A percentile compares a stretch with the other conserved stretches of the same genome.
These are phyloP conservation scores for Chaetomium fimeti DNA, from an alignment of 495 filamentous ascomycete genomes.

Conservation along the genomic window DNA sequence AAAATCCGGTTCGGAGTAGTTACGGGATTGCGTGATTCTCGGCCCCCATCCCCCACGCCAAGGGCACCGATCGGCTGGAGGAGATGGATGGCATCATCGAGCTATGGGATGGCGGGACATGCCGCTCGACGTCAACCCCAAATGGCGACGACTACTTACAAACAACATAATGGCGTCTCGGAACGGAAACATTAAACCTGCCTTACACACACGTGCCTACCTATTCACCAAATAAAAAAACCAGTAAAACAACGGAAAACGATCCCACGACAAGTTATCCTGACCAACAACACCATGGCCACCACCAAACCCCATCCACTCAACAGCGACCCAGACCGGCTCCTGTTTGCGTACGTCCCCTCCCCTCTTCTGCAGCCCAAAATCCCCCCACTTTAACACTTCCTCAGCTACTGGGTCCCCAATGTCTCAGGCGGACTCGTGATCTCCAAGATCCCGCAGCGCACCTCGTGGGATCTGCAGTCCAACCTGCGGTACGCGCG, in stretches of 20 bases:
- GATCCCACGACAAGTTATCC: not conserved
- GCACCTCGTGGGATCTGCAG: not conserved
- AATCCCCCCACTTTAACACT: no score
- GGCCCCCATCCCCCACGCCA: constrained; percentile 28
- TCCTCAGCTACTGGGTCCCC: not conserved
- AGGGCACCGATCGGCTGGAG: constrained; percentile 18
- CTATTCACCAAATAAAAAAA: not conserved
- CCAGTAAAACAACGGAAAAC: not conserved
- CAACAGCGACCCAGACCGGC: no score
- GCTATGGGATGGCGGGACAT: constrained; percentile 4
- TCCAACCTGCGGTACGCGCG: not conserved
- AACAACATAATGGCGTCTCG: not conserved
- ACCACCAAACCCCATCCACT: no score
- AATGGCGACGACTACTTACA: not conserved
- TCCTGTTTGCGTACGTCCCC: no score
- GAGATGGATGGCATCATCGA: constrained; percentile 18
- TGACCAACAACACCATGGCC: not conserved
- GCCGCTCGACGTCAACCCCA: not conserved
- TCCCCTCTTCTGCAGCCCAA: no score
- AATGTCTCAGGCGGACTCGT: not conserved
- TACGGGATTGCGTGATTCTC: constrained; percentile 15
- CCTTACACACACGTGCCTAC: not conserved
- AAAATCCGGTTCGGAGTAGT: not conserved
- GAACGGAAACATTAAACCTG: not conserved
- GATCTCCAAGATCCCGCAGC: not conserved